Conservation (phyloP, 805 yeast species). For the Starmerella scarabaei region DNA sequence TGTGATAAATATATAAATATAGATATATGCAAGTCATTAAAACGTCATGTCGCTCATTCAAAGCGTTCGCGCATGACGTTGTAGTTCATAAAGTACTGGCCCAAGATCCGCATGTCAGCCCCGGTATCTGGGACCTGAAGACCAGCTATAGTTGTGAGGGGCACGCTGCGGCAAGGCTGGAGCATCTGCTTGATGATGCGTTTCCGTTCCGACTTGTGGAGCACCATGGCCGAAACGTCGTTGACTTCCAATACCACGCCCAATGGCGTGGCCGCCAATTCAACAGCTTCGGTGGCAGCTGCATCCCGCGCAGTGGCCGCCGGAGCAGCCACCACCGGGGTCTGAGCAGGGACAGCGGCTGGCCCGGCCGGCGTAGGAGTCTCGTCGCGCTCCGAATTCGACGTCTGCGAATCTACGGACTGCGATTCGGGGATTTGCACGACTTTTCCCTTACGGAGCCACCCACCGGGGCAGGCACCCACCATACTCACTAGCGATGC, state of each 20-base stretch:
- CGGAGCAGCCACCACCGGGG: not conserved
- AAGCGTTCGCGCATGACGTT: conserved; percentile 7
- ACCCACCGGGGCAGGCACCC: conserved; percentile 4
- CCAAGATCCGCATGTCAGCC: conserved; percentile 13
- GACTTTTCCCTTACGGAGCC: conserved; percentile 10
- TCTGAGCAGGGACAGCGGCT: not conserved
- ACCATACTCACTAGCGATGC: conserved; percentile 9
- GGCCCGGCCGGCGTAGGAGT: not conserved
- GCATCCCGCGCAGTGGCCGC: not conserved
- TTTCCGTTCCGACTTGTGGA: conserved; percentile 6
- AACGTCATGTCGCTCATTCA: conserved; percentile 1
- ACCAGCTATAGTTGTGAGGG: conserved; percentile 9
- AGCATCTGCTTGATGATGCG: conserved; percentile 10
- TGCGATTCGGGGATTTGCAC: conserved; percentile 2
- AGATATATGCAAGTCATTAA: not conserved
- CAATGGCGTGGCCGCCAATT: conserved; percentile 1
- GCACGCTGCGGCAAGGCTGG: conserved; percentile 10
- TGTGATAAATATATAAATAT: not conserved
- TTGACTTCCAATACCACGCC: conserved; percentile 18
- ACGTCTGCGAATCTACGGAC: not conserved
- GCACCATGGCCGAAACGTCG: conserved; percentile 13
- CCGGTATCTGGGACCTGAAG: conserved; percentile 18
- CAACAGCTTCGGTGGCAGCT: not conserved
- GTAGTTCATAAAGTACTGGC: conserved; percentile 18
- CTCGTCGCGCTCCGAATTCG: not conserved